Percentiles rank a stretch among this genome's conserved stretches.
phyloP scores from a whole-genome alignment of 2,329 filamentous ascomycete species.

The Rhexocercosporidium sp. region DNA sequence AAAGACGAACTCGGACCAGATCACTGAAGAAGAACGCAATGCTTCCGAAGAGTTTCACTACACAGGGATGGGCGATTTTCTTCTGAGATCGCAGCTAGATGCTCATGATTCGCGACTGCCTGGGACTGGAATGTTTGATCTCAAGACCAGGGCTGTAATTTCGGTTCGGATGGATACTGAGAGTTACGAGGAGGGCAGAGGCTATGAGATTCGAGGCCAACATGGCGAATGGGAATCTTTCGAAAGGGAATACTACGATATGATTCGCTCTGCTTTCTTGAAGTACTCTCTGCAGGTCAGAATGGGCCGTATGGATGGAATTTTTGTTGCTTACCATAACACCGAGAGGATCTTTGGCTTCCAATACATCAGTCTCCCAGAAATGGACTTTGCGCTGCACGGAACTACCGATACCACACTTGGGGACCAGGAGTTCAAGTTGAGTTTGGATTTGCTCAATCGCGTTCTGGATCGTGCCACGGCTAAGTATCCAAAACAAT shows the following conservation, averaged over 20 bases:
- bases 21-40: constrained; percentile 73
- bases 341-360: constrained; percentile 95
- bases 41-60: constrained; percentile 86
- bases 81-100: constrained; percentile 95
- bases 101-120: constrained; percentile 85
- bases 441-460: constrained; percentile 81
- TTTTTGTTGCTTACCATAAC: constrained; percentile 97
- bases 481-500: constrained; percentile 73
- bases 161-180: constrained; percentile 86
- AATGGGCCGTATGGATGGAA: constrained; percentile 98
- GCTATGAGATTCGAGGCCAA: constrained; percentile 82
- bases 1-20: constrained; percentile 67
- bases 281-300: constrained; percentile 97
- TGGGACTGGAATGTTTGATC: constrained; percentile 91
- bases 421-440: constrained; percentile 84
- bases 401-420: constrained; percentile 69
- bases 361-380: constrained; percentile 84
- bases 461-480: constrained; percentile 78
- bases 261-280: constrained; percentile 91
- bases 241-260: constrained; percentile 95
- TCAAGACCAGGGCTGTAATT: constrained; percentile 93
- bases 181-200: constrained; percentile 74
- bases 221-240: constrained; percentile 88
- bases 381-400: constrained; percentile 93
- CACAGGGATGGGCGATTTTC: constrained; percentile 81